Conservation (phyloP, 2,329 filamentous ascomycete genomes). For the Pseudocercospora crystallina region DNA sequence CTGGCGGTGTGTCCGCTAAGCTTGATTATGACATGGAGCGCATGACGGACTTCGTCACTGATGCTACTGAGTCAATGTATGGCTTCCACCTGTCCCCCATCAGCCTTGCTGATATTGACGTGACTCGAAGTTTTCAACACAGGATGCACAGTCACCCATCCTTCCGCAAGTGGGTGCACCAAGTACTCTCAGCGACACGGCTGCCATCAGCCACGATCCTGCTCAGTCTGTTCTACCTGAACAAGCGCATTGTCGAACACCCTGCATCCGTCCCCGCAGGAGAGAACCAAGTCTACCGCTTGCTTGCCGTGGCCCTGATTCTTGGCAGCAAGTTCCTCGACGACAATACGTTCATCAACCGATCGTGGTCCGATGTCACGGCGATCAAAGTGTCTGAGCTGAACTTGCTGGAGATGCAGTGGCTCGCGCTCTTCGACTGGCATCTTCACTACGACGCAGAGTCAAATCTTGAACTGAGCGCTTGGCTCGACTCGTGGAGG, state of each 20-base stretch:
- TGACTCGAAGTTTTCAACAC: conserved; percentile 63
- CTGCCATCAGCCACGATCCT: conserved; percentile 89
- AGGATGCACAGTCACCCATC: conserved; percentile 63
- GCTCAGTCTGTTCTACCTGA: conserved; percentile 84
- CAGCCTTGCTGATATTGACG: conserved; percentile 62
- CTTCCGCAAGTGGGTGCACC: conserved; percentile 88
- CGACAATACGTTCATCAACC: conserved; percentile 97
- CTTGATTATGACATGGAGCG: conserved; percentile 95
- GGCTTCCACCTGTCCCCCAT: conserved; percentile 56
- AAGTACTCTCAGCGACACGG: conserved; percentile 85
- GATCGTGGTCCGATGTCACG: conserved; percentile 93
- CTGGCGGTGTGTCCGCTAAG: conserved; percentile 86
- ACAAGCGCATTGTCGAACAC: conserved; percentile 64
- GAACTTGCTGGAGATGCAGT: conserved; percentile 82
- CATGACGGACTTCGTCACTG: conserved; percentile 93
- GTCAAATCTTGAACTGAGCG: conserved; percentile 67
- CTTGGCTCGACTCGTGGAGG: conserved; percentile 67
- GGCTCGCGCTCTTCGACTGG: conserved; percentile 81
- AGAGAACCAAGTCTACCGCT: conserved; percentile 76
- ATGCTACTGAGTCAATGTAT: conserved; percentile 78
- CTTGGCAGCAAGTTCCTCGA: conserved; percentile 94
- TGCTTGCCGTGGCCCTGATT: conserved; percentile 80
- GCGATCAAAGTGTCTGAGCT: conserved; percentile 81
- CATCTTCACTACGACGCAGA: conserved; percentile 82
- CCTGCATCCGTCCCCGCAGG: conserved; percentile 40